A percentile compares a stretch with the other conserved stretches of the same genome.
Evolutionary conservation across 176 grass and related monocot species (phyloP).

Genomic region (Musa acuminata): DNA sequence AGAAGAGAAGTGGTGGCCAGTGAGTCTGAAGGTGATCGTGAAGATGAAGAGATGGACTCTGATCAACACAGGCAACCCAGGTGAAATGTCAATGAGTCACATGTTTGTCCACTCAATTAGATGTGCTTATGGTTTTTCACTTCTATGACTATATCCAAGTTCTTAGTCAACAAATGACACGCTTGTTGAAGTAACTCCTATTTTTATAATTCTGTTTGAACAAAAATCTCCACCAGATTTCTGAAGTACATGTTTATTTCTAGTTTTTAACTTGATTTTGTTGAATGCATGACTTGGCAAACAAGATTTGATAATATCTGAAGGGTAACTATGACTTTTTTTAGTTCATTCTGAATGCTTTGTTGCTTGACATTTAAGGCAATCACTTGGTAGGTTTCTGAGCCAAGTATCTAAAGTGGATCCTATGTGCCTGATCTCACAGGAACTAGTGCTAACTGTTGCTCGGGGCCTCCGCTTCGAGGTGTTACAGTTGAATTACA

Average conservation of each 20-base stretch:
- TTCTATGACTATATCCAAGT: background rate
- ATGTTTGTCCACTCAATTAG: background rate
- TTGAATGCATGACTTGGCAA: background rate
- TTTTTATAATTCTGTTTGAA: too few relatives aligned
- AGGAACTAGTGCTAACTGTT: background rate
- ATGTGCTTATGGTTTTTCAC: background rate
- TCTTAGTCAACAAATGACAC: too few relatives aligned
- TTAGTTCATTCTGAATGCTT: too few relatives aligned
- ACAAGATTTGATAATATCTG: background rate
- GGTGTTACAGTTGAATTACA: background rate
- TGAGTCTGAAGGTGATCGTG: conserved; percentile 60
- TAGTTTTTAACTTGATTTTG: background rate
- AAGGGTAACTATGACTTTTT: background rate
- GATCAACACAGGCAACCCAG: conserved; percentile 41
- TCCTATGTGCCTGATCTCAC: too few relatives aligned
- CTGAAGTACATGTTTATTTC: too few relatives aligned
- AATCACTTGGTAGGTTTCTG: background rate
- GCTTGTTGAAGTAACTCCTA: too few relatives aligned
- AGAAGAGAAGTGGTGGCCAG: conserved; percentile 64
- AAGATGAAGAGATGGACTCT: conserved; percentile 45
- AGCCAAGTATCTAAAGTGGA: background rate
- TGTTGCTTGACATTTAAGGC: too few relatives aligned
- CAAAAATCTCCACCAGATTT: too few relatives aligned
- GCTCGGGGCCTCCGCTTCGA: background rate
- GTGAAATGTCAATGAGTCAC: conserved; percentile 24